phyloP scores from a whole-genome alignment of 169 alveolate genomes.

The Haemoproteus tartakovskyi region DNA sequence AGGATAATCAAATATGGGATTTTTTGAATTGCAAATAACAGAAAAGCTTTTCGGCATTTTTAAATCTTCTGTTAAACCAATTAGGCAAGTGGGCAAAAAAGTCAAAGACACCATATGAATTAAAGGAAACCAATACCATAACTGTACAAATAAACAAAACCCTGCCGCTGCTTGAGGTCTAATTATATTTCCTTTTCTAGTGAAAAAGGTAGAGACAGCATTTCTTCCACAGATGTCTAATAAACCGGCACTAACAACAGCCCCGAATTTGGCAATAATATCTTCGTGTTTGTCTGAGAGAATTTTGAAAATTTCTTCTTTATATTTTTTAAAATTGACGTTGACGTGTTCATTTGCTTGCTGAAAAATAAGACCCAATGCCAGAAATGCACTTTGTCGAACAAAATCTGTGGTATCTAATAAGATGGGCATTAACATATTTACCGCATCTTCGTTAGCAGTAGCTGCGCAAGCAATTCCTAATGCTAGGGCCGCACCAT shows the following conservation, averaged over 20 bases:
- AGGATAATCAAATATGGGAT: constrained; percentile 78
- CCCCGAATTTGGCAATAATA: constrained; percentile 94
- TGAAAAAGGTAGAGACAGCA: constrained; percentile 56
- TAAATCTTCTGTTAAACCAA: constrained; percentile 83
- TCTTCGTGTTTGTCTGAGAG: constrained; percentile 94
- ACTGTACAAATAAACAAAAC: constrained; percentile 89
- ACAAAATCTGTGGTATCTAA: constrained; percentile 96
- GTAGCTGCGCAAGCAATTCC: constrained; percentile 98
- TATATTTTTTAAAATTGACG: constrained; percentile 82
- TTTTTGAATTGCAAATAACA: constrained; percentile 80
- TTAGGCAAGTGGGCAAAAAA: constrained; percentile 89
- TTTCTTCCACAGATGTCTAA: constrained; percentile 93
- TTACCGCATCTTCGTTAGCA: constrained; percentile 88
- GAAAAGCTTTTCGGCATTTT: constrained; percentile 84
- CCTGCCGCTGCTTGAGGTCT: constrained; percentile 94
- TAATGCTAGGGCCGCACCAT: constrained; percentile 97
- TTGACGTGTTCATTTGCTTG: constrained; percentile 83
- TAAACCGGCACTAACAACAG: constrained; percentile 90
- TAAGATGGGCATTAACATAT: constrained; percentile 89
- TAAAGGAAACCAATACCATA: constrained; percentile 98
- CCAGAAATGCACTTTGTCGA: constrained; percentile 93
- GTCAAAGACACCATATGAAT: constrained; percentile 89
- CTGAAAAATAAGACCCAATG: constrained; percentile 86
- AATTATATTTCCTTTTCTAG: constrained; percentile 84
- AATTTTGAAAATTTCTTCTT: constrained; percentile 84